These are phyloP conservation scores for Lentinula guzmanii DNA, from an alignment of 768 basidiomycete species.

Conservation along the genomic window DNA sequence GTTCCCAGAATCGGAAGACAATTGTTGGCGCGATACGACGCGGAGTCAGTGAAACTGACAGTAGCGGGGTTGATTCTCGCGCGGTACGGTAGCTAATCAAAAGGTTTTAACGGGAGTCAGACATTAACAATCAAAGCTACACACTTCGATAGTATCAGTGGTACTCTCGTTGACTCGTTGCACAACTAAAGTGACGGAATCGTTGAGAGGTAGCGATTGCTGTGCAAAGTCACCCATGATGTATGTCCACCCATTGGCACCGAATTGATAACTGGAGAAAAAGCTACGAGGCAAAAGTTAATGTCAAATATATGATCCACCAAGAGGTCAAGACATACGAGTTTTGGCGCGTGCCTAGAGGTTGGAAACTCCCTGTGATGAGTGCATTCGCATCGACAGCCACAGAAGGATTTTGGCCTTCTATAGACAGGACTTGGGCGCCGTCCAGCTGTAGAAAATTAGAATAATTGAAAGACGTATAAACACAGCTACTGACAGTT, in stretches of 20 bases:
- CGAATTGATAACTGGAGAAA: conserved; percentile 10
- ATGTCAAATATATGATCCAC: conserved; percentile 11
- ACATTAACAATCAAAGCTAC: not conserved
- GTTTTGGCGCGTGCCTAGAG: conserved; percentile 28
- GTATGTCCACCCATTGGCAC: conserved; percentile 10
- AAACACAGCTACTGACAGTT: conserved; percentile 24
- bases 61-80: conserved; percentile 23
- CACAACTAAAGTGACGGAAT: conserved; percentile 25
- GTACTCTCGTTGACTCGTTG: conserved; percentile 17
- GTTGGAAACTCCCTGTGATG: conserved; percentile 27
- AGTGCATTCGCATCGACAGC: conserved; percentile 27
- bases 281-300: not conserved
- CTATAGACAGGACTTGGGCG: conserved; percentile 26
- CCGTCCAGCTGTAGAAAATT: conserved; percentile 21
- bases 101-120: not conserved
- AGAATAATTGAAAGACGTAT: not conserved
- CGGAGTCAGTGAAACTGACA: conserved; percentile 22
- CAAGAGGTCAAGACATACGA: conserved; percentile 23
- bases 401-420: conserved; percentile 24
- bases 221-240: conserved; percentile 27
- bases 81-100: conserved; percentile 26
- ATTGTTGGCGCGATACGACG: conserved; percentile 24
- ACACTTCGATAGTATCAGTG: conserved; percentile 24
- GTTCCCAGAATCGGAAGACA: conserved; percentile 26
- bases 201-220: conserved; percentile 25